These are phyloP conservation scores for Candida suzukii DNA, from an alignment of 805 yeast species.

Conservation along the genomic window DNA sequence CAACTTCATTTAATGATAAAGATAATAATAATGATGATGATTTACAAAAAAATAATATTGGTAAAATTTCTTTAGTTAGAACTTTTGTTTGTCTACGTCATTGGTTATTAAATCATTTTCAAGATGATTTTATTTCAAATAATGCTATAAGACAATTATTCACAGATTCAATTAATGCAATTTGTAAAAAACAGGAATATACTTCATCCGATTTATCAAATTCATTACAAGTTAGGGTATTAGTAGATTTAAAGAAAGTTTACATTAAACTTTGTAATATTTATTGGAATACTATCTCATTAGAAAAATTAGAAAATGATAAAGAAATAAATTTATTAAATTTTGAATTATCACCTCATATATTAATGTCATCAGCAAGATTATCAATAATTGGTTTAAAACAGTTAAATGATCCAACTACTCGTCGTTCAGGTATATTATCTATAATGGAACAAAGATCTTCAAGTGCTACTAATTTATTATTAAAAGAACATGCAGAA, in stretches of 20 bases:
- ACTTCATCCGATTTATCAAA: slow-evolving; percentile 3
- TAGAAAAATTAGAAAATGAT: slow-evolving; percentile 11
- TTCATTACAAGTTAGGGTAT: slow-evolving; percentile 17
- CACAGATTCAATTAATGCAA: slow-evolving; percentile 33
- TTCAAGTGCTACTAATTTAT: slow-evolving; percentile 15
- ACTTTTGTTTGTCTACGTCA: slow-evolving; percentile 84
- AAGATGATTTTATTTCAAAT: slow-evolving; percentile 69
- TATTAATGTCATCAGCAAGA: slow-evolving; percentile 22
- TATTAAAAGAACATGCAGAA: slow-evolving; percentile 12
- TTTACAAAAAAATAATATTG: slow-evolving; percentile 29
- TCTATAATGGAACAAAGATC: slow-evolving; percentile 24
- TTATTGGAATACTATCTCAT: slow-evolving; percentile 24
- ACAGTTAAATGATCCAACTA: slow-evolving; percentile 30
- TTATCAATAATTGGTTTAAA: slow-evolving; percentile 30
- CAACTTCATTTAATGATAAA: slow-evolving; percentile 2
- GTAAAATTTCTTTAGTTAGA: slow-evolving; percentile 64
- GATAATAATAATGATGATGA: slow-evolving; percentile 8
- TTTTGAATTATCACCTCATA: slow-evolving; percentile 18
- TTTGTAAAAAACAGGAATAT: slow-evolving; percentile 20
- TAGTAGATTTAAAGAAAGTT: slow-evolving; percentile 26
- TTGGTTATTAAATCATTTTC: slow-evolving; percentile 84
- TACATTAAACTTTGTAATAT: slow-evolving; percentile 23
- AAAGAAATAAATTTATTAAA: slow-evolving; percentile 11
- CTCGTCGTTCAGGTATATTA: slow-evolving; percentile 34
- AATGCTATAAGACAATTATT: slow-evolving; percentile 39